A percentile compares a stretch with the other conserved stretches of the same genome.
phyloP scores from a whole-genome alignment of 2,329 filamentous ascomycete genomes.

The Phaeosphaeriaceae sp. region DNA sequence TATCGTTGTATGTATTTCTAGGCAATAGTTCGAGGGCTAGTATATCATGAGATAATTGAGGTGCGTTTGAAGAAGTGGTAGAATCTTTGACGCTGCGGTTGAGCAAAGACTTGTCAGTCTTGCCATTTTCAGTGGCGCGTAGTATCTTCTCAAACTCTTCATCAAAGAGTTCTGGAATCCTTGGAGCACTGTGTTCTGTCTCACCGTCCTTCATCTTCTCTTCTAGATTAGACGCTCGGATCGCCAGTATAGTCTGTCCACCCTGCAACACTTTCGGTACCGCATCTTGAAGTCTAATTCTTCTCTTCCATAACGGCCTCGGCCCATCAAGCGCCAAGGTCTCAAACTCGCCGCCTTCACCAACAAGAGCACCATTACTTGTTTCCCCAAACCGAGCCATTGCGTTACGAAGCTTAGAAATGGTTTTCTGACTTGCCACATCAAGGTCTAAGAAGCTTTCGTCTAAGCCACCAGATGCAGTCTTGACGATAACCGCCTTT shows the following conservation, averaged over 20 bases:
- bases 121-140: constrained; percentile 5
- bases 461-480: constrained; percentile 87
- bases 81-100: neutral
- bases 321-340: constrained; percentile 88
- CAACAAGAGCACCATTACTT: constrained; percentile 74
- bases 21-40: constrained; percentile 15
- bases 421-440: constrained; percentile 65
- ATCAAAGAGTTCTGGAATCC: constrained; percentile 72
- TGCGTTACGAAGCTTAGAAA: constrained; percentile 58
- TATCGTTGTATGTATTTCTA: constrained; percentile 23
- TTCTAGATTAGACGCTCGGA: constrained; percentile 64
- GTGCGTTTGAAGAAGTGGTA: neutral
- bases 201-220: constrained; percentile 46
- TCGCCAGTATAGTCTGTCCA: constrained; percentile 74
- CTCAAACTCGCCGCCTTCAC: constrained; percentile 96
- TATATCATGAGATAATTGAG: neutral
- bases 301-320: constrained; percentile 70
- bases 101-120: constrained; percentile 6
- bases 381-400: constrained; percentile 71
- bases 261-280: constrained; percentile 69
- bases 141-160: constrained; percentile 59
- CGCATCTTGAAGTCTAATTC: constrained; percentile 67
- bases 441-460: constrained; percentile 81
- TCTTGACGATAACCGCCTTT: constrained; percentile 92
- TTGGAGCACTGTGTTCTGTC: constrained; percentile 44